Base-by-base conservation (phyloP, 2,329 filamentous ascomycete species). In the Fusarium hainanense region DNA sequence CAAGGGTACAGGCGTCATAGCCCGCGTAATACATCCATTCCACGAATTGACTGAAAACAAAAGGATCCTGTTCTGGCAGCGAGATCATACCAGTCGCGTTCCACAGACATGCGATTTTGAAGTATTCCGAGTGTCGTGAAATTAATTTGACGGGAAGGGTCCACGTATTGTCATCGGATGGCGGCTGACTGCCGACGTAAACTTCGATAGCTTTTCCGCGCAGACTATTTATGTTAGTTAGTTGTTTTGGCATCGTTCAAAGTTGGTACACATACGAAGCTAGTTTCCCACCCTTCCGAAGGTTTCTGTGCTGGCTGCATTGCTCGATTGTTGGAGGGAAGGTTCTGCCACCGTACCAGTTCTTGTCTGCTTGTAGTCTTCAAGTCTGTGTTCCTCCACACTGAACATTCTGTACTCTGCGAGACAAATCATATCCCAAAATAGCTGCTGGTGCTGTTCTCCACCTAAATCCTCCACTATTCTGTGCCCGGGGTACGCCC, bases 11-110 rank as follows among this genome's bases (percentile, higher is more conserved):
- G 5, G 21, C 21, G 21, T 5, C 21, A 23, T 23, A 23, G 21
- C 21, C 21, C 21, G 21, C 21, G 16, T 58, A 32, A 3, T 60
- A 48, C 14, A 48, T 58, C 57, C 57, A 48, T 18, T 60, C 52
- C 10, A 60, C 27, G 3, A 58, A 60, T 2, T 48, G 7, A 1
- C 27, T 3, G 25, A 58, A 60, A 4, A 27, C 18, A 0, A 6
- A 13, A 10, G 42, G 32, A 13, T 41, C 14, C 13, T 48, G 14
- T 4, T 11, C 7, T 1, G 8, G 9, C 3, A 60, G 4, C 3
- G 14, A 25, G 4, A 58, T 34, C 27, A 4, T 20, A 3, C 9
- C 23, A 4, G 18, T 12, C 2, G 4, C 1, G 8, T 7, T 18
- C 6, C 20, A 34, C 3, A 6, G 3, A 4, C 4, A 60, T 18